These are phyloP conservation scores for Leccinum glutinopallens DNA, from an alignment of 1,284 basidiomycete genomes.

Conservation along the genomic window DNA sequence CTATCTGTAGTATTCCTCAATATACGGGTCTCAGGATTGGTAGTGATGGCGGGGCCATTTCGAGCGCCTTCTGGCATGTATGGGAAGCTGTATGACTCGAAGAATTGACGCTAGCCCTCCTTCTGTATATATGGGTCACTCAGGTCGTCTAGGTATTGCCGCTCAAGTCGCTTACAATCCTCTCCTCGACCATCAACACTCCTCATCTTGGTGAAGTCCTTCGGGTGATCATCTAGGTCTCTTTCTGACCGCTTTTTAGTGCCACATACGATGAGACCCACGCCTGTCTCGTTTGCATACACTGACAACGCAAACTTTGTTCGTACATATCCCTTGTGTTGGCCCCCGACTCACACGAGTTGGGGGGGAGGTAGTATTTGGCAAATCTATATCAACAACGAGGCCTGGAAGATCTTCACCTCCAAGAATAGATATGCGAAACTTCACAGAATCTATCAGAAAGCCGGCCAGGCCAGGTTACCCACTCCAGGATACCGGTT, in stretches of 20 bases:
- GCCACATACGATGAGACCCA: background rate
- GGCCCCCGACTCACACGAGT: background rate
- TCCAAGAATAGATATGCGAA: background rate
- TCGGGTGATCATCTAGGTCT: background rate
- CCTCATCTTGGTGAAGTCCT: background rate
- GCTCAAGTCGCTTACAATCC: background rate
- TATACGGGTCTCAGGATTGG: background rate
- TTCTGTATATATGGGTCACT: background rate
- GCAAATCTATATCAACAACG: background rate
- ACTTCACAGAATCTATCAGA: background rate
- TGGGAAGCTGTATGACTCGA: background rate
- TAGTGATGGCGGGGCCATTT: background rate
- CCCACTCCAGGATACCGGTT: background rate
- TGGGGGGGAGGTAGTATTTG: background rate
- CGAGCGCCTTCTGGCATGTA: background rate
- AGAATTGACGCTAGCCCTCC: background rate
- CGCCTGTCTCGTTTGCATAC: background rate
- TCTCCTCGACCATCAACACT: background rate
- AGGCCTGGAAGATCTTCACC: slow-evolving; percentile 7
- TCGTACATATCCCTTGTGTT: background rate
- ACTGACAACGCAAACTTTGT: background rate
- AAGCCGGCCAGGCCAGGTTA: background rate
- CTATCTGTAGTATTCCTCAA: background rate
- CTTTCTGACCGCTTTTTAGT: background rate
- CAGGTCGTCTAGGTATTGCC: background rate